Conservation (phyloP, 1,139 yeast species). For the Taiozyma sp. region DNA sequence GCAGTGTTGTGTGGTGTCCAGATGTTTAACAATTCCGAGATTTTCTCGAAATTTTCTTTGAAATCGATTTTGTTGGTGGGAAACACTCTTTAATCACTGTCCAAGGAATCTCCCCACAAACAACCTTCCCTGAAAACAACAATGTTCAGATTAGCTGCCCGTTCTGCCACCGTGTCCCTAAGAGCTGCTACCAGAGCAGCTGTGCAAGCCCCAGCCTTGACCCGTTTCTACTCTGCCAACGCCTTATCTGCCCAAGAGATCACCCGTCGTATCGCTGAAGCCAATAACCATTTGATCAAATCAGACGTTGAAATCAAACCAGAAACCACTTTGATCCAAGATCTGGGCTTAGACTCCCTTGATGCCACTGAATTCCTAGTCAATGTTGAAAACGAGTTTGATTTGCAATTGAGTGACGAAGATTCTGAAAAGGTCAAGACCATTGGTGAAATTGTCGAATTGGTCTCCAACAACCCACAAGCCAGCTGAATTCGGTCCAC, state of each 20-base stretch:
- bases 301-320: constrained; percentile 24
- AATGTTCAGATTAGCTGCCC: constrained; percentile 25
- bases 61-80: background rate
- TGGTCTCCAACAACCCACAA: constrained; percentile 38
- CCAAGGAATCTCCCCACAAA: too few relatives aligned
- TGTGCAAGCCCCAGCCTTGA: constrained; percentile 7
- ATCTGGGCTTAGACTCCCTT: constrained; percentile 65
- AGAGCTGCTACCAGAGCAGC: constrained; percentile 4
- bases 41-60: background rate
- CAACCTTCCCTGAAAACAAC: background rate
- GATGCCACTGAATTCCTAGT: constrained; percentile 70
- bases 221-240: constrained; percentile 24
- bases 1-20: background rate
- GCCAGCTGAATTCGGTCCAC: constrained; percentile 19
- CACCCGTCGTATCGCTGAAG: constrained; percentile 24
- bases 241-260: constrained; percentile 22
- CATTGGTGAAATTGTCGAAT: constrained; percentile 64
- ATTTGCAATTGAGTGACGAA: constrained; percentile 61
- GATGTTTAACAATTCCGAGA: background rate
- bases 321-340: constrained; percentile 31
- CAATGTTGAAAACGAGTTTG: constrained; percentile 70
- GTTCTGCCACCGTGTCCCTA: constrained; percentile 14
- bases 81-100: too few relatives aligned
- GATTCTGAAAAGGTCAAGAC: constrained; percentile 66
- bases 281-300: constrained; percentile 22